Base-by-base conservation (phyloP, 176 grass and related monocot species). In the Triticum timopheevii region DNA sequence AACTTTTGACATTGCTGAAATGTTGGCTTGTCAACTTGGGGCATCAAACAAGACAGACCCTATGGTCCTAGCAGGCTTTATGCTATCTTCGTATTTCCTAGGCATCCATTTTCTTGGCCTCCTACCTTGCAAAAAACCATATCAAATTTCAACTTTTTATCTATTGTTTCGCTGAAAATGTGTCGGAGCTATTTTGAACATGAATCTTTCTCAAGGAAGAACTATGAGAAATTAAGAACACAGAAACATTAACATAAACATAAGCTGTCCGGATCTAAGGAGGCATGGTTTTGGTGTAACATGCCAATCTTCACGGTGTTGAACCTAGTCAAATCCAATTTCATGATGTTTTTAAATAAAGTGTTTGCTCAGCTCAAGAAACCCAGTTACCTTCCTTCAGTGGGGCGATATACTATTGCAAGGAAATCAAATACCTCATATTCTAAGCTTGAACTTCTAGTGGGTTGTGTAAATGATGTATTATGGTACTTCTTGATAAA, bases 171-270 rank as follows among this genome's bases (percentile, higher is more conserved):
- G 50, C 54, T 16, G 25, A 38, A n/a, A 76, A 78, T 31, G 49
- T 71, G 36, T 56, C 20, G 6, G 16, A 82, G 65, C 34, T 49
- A 13, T 13, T 23, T 7, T 83, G 65, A 69, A 61, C 69, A 67
- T 66, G 81, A 74, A 59, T 58, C 8, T 86, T 59, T 88, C 19
- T 88, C 17, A 70, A 77, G 5, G 25, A 88, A 88, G 16, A 59
- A 62, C 17, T 19, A 49, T 35, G 6, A n/a, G 36, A 39, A 73
- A 42, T 24, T 36, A 10, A 61, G 15, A 76, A 27, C 42, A 59
- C 34, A 24, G 15, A 83, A 80, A 49, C 38, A 34, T 84, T 8
- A 80, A 49, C 38, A 34, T 84, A 31, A 59, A n/a, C 35, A 39
- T 72, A 28, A 87, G 8, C 39, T 61, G 2, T 65, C 68, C 16